A percentile compares a stretch with the other conserved stretches of the same genome.
These are phyloP conservation scores for Leccinum holopus DNA, from an alignment of 1,284 basidiomycete species.

Conservation along the genomic window DNA sequence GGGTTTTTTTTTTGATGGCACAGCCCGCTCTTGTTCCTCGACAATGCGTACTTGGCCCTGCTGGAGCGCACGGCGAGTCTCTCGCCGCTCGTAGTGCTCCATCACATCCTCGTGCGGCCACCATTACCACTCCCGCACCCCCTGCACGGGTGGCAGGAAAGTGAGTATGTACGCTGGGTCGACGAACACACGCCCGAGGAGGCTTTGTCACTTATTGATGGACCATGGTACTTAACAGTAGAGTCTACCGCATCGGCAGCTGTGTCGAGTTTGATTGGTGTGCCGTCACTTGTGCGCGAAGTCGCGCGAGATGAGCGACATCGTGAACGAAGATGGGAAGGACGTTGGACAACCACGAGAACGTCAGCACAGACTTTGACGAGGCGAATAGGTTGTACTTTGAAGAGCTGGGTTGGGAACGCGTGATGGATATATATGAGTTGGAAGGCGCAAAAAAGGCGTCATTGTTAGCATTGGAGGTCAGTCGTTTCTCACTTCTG, in stretches of 20 bases:
- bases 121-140: conserved; percentile 82
- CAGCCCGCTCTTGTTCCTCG: conserved; percentile 86
- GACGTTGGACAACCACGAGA: conserved; percentile 82
- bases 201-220: conserved; percentile 68
- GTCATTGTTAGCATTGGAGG: conserved; percentile 97
- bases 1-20: not conserved
- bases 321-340: conserved; percentile 23
- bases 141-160: conserved; percentile 88
- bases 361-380: conserved; percentile 99
- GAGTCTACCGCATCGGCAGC: conserved; percentile 97
- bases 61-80: conserved; percentile 69
- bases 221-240: conserved; percentile 99
- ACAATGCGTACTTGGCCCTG: conserved; percentile 66
- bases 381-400: conserved; percentile 99
- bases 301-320: conserved; percentile 87
- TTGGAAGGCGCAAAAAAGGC: conserved; percentile 84
- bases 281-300: conserved; percentile 96
- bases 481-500: conserved; percentile 33
- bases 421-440: conserved; percentile 99
- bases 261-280: conserved; percentile 99
- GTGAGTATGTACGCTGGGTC: conserved; percentile 63
- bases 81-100: conserved; percentile 80
- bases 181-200: conserved; percentile 76
- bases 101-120: conserved; percentile 90
- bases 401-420: conserved; percentile 96